A percentile compares a stretch with the other conserved stretches of the same genome.
Evolutionary conservation across 768 basidiomycete species (phyloP).

Genomic region (Suillus clintonianus): DNA sequence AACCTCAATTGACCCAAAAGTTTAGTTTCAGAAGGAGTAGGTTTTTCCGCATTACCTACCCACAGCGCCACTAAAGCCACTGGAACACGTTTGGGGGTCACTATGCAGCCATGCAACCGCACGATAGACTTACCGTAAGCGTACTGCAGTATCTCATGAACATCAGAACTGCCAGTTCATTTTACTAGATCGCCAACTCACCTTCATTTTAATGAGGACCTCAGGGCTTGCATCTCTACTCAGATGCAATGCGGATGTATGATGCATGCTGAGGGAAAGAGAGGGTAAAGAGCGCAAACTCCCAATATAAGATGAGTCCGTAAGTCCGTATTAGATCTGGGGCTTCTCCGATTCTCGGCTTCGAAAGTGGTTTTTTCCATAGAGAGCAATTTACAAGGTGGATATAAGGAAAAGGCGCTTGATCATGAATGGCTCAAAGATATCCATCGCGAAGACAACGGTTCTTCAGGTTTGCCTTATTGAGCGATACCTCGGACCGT

Average conservation of each 20-base stretch:
- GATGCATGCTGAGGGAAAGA: neutral
- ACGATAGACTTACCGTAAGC: neutral
- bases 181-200: neutral
- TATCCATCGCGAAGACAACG: slow-evolving; percentile 3
- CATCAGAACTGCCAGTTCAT: neutral
- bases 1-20: neutral
- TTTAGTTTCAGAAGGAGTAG: neutral
- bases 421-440: neutral
- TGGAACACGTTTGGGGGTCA: neutral
- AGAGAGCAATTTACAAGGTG: neutral
- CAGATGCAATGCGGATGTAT: neutral
- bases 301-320: neutral
- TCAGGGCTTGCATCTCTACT: neutral
- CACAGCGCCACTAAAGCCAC: neutral
- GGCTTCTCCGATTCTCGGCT: neutral
- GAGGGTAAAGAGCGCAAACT: neutral
- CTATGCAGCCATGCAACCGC: neutral
- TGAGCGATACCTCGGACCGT: neutral
- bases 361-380: neutral
- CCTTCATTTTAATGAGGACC: neutral
- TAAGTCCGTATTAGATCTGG: neutral
- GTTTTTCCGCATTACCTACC: neutral
- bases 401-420: neutral
- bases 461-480: neutral
- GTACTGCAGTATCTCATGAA: neutral